These are phyloP conservation scores for Penicillium sp. DNA, from an alignment of 2,329 filamentous ascomycete species.

Conservation along the genomic window DNA sequence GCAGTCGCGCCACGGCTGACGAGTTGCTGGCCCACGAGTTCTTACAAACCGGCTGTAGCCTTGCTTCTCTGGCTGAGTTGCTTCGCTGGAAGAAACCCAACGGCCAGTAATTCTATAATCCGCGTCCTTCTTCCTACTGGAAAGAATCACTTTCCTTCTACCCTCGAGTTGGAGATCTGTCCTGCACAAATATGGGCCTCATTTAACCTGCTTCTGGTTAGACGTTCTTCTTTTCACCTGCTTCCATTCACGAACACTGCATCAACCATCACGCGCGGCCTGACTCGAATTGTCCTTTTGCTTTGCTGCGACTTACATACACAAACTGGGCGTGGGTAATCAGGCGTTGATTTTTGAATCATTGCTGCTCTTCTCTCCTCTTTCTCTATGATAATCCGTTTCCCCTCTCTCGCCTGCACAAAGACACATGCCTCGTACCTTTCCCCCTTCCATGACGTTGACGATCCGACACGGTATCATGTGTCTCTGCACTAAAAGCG, in stretches of 20 bases:
- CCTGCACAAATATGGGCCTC: constrained; percentile 29
- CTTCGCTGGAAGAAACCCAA: constrained; percentile 59
- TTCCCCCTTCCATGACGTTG: constrained; percentile 11
- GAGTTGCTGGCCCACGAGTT: constrained; percentile 92
- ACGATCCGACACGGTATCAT: constrained; percentile 11
- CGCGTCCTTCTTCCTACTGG: neutral
- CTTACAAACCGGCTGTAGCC: constrained; percentile 80
- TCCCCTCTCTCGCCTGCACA: neutral
- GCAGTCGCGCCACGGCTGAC: constrained; percentile 82
- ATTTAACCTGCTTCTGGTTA: constrained; percentile 27
- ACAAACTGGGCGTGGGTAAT: constrained; percentile 30
- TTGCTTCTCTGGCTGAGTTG: constrained; percentile 76
- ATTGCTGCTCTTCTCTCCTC: neutral
- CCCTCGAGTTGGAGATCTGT: constrained; percentile 11
- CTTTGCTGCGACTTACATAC: constrained; percentile 7
- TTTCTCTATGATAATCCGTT: constrained; percentile 2
- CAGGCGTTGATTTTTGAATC: constrained; percentile 25
- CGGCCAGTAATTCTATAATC: constrained; percentile 28
- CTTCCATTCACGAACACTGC: constrained; percentile 21
- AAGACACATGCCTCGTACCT: neutral
- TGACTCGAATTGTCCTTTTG: constrained; percentile 1
- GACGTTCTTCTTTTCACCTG: constrained; percentile 16
- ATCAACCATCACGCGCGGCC: constrained; percentile 5
- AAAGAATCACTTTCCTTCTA: neutral
- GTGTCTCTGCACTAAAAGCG: constrained; percentile 8